Percentiles rank a stretch among this genome's conserved stretches.
Conservation (phyloP, 1,284 basidiomycete species). For the Cutaneotrichosporon cavernicola region DNA sequence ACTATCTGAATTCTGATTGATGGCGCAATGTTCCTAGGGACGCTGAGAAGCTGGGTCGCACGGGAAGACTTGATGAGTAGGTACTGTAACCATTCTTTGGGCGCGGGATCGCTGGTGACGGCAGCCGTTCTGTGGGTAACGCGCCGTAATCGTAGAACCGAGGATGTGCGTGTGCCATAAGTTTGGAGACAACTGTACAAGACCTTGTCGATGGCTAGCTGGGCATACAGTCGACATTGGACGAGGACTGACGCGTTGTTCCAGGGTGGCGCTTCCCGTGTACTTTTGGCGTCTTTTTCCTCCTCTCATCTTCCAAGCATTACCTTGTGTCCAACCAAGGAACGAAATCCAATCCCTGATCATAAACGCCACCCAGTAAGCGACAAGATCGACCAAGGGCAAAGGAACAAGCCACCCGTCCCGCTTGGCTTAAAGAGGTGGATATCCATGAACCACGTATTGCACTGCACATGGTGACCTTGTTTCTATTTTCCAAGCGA, state of each 20-base stretch:
- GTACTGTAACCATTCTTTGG: neutral
- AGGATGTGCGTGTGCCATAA: neutral
- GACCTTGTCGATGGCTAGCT: neutral
- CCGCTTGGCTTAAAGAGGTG: neutral
- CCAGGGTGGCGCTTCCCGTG: neutral
- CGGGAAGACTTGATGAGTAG: neutral
- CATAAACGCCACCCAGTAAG: neutral
- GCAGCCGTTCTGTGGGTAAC: neutral
- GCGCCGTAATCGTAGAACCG: neutral
- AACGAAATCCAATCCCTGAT: neutral
- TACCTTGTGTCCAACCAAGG: neutral
- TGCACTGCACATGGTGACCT: neutral
- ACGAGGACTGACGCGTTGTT: neutral
- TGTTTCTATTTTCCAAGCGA: neutral
- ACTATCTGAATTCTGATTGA: neutral
- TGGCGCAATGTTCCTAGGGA: neutral
- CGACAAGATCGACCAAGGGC: neutral
- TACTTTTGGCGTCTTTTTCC: neutral
- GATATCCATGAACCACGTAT: neutral
- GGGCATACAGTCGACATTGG: neutral
- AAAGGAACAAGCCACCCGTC: conserved; percentile 2
- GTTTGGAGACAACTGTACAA: neutral
- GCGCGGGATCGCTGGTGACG: neutral
- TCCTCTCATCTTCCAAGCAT: neutral
- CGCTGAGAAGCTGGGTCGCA: neutral